Evolutionary conservation across 2,329 filamentous ascomycete species (phyloP).

Genomic region (Tolypocladium cylindrosporum): DNA sequence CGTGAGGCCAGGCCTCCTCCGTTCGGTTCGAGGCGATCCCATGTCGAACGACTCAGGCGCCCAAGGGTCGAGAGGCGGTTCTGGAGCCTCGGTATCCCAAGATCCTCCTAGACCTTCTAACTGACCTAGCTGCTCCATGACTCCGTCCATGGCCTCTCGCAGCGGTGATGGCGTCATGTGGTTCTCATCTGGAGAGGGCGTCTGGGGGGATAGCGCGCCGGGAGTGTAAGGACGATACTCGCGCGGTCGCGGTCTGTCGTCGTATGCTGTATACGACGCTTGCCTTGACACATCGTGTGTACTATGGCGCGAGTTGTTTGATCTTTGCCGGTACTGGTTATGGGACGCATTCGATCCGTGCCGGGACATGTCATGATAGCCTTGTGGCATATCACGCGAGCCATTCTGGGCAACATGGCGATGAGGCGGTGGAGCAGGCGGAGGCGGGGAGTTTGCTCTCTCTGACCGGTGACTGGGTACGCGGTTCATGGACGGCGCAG

Average conservation of each 20-base stretch:
- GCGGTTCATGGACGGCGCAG: constrained; percentile 10
- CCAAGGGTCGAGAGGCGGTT: constrained; percentile 64
- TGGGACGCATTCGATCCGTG: constrained; percentile 28
- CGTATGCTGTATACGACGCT: constrained; percentile 29
- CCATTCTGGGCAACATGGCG: constrained; percentile 45
- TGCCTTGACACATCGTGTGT: constrained; percentile 22
- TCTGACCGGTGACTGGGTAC: constrained; percentile 16
- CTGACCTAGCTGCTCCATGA: constrained; percentile 89
- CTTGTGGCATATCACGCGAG: constrained; percentile 3
- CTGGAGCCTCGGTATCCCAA: constrained; percentile 43
- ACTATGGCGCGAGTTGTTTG: constrained; percentile 22
- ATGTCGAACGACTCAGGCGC: constrained; percentile 77
- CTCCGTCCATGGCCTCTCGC: constrained; percentile 92
- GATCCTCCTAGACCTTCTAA: constrained; percentile 49
- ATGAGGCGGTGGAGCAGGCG: constrained; percentile 76
- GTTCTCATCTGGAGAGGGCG: constrained; percentile 55
- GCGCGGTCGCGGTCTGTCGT: constrained; percentile 20
- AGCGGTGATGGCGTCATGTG: constrained; percentile 83
- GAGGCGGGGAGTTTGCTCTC: constrained; percentile 54
- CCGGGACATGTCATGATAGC: constrained; percentile 11
- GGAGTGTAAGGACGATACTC: constrained; percentile 38
- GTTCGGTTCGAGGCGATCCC: constrained; percentile 22
- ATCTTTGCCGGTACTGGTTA: constrained; percentile 19
- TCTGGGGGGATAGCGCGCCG: constrained; percentile 50
- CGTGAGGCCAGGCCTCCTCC: constrained; percentile 13